Conservation (phyloP, 345 rosid species). For the Excoecaria agallocha region DNA sequence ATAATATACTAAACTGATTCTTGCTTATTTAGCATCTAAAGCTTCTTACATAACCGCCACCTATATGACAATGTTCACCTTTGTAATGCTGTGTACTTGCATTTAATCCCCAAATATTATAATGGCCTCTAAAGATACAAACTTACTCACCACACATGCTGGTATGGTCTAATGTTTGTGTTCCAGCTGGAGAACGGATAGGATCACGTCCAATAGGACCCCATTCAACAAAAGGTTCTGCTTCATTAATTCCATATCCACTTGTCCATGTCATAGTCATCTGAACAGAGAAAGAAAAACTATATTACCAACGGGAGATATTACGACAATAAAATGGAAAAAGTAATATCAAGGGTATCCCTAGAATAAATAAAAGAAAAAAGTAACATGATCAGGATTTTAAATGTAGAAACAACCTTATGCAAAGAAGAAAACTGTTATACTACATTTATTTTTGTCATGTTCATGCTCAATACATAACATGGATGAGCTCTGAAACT, state of each 20-base stretch:
- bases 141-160: conserved; percentile 56
- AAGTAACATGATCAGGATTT: not conserved
- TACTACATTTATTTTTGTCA: not conserved
- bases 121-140: not conserved
- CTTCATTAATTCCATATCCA: conserved; percentile 54
- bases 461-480: not conserved
- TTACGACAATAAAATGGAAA: not conserved
- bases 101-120: not conserved
- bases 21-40: not conserved
- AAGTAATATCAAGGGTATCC: not conserved
- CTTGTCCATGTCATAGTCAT: conserved; percentile 89
- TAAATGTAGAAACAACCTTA: not conserved
- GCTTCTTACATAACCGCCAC: not conserved
- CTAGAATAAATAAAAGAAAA: not conserved
- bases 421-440: not conserved
- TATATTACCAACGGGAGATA: not conserved
- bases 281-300: conserved; percentile 26
- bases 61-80: not conserved
- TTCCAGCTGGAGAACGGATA: conserved; percentile 53
- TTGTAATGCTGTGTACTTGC: not conserved
- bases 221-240: conserved; percentile 72
- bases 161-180: conserved; percentile 46
- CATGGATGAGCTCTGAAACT: conserved; percentile 2
- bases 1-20: not conserved
- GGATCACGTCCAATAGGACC: conserved; percentile 41